Conservation (phyloP, 495 filamentous ascomycete genomes). For the Annulohypoxylon moriforme region DNA sequence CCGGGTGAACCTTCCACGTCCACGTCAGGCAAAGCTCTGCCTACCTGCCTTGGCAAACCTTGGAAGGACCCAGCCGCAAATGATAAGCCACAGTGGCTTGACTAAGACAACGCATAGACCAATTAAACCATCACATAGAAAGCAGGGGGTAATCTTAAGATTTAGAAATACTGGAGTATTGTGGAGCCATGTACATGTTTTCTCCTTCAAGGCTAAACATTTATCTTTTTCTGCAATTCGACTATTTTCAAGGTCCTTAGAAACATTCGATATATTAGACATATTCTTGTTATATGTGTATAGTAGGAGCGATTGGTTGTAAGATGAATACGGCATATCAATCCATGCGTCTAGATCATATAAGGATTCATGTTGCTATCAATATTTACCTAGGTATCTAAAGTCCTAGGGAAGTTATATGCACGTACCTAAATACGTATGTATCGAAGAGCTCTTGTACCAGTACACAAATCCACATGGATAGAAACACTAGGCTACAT, state of each 20-base stretch:
- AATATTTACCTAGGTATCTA: background rate
- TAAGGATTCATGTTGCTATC: background rate
- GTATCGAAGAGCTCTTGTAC: background rate
- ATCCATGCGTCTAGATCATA: background rate
- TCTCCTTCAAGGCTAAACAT: background rate
- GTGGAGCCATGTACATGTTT: background rate
- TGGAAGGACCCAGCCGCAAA: background rate
- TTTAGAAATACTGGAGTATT: background rate
- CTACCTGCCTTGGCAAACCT: slow-evolving; percentile 32
- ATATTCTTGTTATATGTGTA: background rate
- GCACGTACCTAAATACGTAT: background rate
- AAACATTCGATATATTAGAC: background rate
- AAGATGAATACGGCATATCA: background rate
- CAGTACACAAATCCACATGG: background rate
- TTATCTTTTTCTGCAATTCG: background rate
- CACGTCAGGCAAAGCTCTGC: slow-evolving; percentile 55
- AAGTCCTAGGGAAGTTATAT: background rate
- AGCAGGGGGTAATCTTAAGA: background rate
- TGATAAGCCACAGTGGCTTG: slow-evolving; percentile 5
- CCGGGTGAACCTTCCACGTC: slow-evolving; percentile 26
- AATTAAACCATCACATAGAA: background rate
- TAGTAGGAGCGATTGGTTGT: background rate
- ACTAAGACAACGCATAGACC: background rate
- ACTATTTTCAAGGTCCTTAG: background rate
- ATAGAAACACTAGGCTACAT: background rate